Evolutionary conservation across 768 basidiomycete genomes (phyloP).

Genomic region (Russula lepida): DNA sequence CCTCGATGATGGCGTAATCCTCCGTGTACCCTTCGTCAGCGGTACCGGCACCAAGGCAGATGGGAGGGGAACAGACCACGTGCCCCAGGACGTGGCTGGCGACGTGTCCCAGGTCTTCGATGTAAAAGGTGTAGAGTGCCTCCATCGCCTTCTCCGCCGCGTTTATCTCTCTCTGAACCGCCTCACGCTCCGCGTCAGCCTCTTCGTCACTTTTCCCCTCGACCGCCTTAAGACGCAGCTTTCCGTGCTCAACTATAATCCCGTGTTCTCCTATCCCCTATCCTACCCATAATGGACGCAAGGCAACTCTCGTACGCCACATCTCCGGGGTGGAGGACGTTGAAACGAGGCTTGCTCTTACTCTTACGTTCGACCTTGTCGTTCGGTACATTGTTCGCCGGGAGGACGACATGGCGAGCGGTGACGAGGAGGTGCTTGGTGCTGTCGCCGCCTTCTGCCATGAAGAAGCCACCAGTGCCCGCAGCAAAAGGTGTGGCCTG

Average conservation of each 20-base stretch:
- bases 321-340: slow-evolving; percentile 29
- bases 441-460: no score
- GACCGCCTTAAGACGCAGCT: background rate
- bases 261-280: background rate
- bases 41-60: background rate
- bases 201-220: background rate
- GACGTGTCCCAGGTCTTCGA: background rate
- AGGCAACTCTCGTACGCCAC: slow-evolving; percentile 24
- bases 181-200: no score
- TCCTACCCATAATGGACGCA: slow-evolving; percentile 25
- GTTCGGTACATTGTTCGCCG: slow-evolving; percentile 20
- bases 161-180: no score
- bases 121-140: background rate
- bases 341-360: slow-evolving; percentile 21
- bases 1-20: background rate
- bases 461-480: no score
- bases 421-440: slow-evolving; percentile 28
- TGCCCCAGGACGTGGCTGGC: background rate
- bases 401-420: slow-evolving; percentile 28
- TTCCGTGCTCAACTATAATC: no score
- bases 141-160: background rate
- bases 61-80: background rate
- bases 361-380: slow-evolving; percentile 25
- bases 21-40: background rate
- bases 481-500: no score